Base-by-base conservation (phyloP, 768 basidiomycete species). In the Mycena metata region DNA sequence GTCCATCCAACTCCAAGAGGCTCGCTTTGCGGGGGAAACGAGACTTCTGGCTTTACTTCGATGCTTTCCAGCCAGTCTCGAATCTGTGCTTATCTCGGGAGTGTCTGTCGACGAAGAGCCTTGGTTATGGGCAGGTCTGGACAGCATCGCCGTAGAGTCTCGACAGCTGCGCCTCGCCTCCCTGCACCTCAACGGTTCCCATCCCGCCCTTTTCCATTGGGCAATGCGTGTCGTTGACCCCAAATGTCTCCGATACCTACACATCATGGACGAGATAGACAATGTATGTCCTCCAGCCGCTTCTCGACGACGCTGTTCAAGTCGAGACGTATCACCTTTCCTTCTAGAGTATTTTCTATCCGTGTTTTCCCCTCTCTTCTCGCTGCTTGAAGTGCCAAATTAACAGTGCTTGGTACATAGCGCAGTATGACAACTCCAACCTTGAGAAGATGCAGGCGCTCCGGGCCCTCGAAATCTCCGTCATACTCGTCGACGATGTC, bases 11-110 rank as follows among this genome's bases (percentile, higher is more conserved):
- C n/a, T 63, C 39, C 23, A 55, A 46, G 61, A 55, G 52, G 41
- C 51, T 55, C 61, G 60, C n/a, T n/a, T 50, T 60, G 26, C 35
- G 16, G n/a, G 16, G 46, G 21, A n/a, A 35, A 35, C 46, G 26
- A 52, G 16, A 17, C 41, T 62, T 36, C 30, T 41, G 50, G 33
- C 50, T n/a, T 45, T 63, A 15, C 42, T 63, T 63, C 51, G 30
- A 63, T 63, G 61, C 50, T 33, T 63, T 43, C 61, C 61, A 26
- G 36, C 52, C 61, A 63, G 45, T 63, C 61, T 63, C 33, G 26
- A 63, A 63, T 54, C 51, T 33, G 61, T 23, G 35, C 45, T 51
- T 52, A 43, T 63, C 9, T 54, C 23, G 41, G 8, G 33, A 1
- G 41, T 63, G 50, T 62, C 33, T 19, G 36, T 21, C 24, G 2